phyloP scores from a whole-genome alignment of 2,329 filamentous ascomycete species.

The Exophiala alcalophila region DNA sequence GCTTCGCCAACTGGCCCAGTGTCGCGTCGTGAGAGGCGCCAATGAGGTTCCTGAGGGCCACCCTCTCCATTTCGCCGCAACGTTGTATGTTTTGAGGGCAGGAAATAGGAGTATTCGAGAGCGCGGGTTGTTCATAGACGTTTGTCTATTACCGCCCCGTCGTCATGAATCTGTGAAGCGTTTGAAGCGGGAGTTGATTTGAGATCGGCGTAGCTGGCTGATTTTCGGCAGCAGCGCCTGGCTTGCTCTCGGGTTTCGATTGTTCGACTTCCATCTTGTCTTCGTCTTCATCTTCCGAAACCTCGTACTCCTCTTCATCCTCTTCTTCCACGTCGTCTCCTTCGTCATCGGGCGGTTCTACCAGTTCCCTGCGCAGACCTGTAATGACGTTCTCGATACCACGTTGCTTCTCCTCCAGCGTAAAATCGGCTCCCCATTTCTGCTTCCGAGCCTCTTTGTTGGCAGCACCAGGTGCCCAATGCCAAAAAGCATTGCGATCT shows the following conservation, averaged over 20 bases:
- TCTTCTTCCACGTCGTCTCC: constrained; percentile 53
- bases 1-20: constrained; percentile 3
- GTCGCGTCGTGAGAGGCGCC: background rate
- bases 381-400: constrained; percentile 71
- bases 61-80: too few relatives aligned
- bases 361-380: constrained; percentile 59
- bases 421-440: constrained; percentile 65
- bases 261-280: constrained; percentile 42
- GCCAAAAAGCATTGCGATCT: constrained; percentile 61
- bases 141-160: constrained; percentile 38
- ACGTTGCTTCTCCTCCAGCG: constrained; percentile 63
- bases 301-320: constrained; percentile 46
- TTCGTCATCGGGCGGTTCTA: constrained; percentile 51
- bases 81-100: too few relatives aligned
- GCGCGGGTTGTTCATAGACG: too few relatives aligned
- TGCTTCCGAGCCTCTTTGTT: constrained; percentile 45
- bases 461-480: constrained; percentile 51
- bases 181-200: constrained; percentile 43
- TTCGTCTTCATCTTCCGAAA: constrained; percentile 51
- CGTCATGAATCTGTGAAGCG: constrained; percentile 52
- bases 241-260: constrained; percentile 31
- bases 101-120: too few relatives aligned
- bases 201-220: constrained; percentile 31
- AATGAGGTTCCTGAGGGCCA: too few relatives aligned
- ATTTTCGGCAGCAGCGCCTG: constrained; percentile 38